A percentile compares a stretch with the other conserved stretches of the same genome.
phyloP scores from a whole-genome alignment of 177 flowering plant species.

The Vitis hybrid region DNA sequence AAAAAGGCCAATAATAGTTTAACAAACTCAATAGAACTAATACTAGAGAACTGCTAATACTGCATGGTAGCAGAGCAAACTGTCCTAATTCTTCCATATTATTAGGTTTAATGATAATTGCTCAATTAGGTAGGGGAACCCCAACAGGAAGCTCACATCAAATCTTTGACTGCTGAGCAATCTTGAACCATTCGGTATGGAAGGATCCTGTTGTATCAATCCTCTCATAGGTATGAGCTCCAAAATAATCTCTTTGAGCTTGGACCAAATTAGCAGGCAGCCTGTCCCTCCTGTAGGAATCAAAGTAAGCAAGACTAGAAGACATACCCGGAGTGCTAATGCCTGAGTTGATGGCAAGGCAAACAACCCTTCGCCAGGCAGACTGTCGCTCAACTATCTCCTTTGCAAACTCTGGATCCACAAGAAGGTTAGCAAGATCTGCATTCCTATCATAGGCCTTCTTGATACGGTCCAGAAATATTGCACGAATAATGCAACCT shows the following conservation, averaged over 20 bases:
- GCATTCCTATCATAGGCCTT: conserved; percentile 53
- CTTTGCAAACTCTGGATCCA: conserved; percentile 55
- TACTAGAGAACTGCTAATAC: background rate
- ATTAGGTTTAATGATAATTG: conserved; percentile 4
- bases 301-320: conserved; percentile 51
- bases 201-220: conserved; percentile 32
- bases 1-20: background rate
- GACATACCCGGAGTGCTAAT: conserved; percentile 62
- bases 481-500: conserved; percentile 50
- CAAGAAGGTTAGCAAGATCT: conserved; percentile 46
- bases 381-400: conserved; percentile 47
- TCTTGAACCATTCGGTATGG: conserved; percentile 46
- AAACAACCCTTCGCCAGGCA: conserved; percentile 53
- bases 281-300: conserved; percentile 45
- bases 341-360: conserved; percentile 44
- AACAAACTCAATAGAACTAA: background rate
- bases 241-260: conserved; percentile 59
- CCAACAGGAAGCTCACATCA: conserved; percentile 10
- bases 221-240: conserved; percentile 63
- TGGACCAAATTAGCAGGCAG: conserved; percentile 58
- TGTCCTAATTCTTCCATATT: background rate
- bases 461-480: conserved; percentile 50
- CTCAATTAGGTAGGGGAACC: background rate
- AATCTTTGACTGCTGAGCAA: conserved; percentile 34
- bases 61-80: background rate